Conservation (phyloP, 2,329 filamentous ascomycete genomes). For the Apiospora arundinis region DNA sequence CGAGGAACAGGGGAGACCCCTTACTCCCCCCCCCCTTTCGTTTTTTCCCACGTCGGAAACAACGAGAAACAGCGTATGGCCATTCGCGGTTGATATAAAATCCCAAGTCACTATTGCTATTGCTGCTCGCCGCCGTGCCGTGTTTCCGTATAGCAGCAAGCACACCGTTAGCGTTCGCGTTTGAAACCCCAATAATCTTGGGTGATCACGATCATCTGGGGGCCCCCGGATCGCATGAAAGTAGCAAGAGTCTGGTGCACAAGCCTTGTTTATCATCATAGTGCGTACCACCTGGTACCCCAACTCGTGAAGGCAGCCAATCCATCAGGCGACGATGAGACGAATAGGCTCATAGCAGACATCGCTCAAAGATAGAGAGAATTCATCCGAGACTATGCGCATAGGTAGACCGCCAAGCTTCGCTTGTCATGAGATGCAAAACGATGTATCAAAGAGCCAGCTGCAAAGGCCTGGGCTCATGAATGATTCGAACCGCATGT, state of each 20-base stretch:
- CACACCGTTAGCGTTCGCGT: background rate
- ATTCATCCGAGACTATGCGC: background rate
- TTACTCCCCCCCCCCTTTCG: background rate
- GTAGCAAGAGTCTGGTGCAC: background rate
- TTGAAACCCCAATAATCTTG: background rate
- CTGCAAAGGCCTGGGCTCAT: background rate
- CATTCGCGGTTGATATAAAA: background rate
- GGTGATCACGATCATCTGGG: background rate
- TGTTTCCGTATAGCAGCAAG: background rate
- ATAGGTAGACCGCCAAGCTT: conserved; percentile 7
- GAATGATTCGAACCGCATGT: background rate
- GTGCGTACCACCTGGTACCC: background rate
- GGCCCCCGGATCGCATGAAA: background rate
- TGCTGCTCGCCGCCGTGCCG: background rate
- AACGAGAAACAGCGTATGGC: too few relatives aligned
- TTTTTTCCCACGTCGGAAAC: background rate
- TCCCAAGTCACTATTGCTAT: background rate
- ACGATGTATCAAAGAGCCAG: background rate
- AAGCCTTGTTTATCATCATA: background rate
- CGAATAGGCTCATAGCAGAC: background rate
- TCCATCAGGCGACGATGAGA: background rate
- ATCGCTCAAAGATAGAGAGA: background rate
- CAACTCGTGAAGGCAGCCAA: background rate
- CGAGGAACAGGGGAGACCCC: background rate
- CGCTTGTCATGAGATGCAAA: background rate